Conservation (phyloP, 371 early-diverging fungal species). For the Umbelopsis sp. region DNA sequence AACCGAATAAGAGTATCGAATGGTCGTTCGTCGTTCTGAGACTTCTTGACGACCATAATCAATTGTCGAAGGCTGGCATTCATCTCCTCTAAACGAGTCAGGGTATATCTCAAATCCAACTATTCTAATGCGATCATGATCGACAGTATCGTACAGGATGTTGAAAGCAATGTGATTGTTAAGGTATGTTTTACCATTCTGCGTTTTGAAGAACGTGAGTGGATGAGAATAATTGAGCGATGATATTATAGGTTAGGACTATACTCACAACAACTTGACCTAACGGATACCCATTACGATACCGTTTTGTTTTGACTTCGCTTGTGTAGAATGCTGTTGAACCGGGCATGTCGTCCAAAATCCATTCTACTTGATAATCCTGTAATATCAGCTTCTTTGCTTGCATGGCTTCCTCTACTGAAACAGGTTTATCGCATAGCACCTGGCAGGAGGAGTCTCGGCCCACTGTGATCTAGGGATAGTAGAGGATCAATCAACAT, state of each 20-base stretch:
- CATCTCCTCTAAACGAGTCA: constrained; percentile 47
- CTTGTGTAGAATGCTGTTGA: constrained; percentile 55
- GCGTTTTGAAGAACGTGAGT: neutral
- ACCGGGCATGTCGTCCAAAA: constrained; percentile 46
- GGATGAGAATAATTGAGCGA: neutral
- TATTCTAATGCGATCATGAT: constrained; percentile 28
- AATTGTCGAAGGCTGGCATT: constrained; percentile 38
- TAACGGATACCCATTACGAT: constrained; percentile 51
- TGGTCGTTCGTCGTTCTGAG: constrained; percentile 28
- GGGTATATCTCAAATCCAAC: constrained; percentile 55
- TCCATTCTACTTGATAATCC: constrained; percentile 54
- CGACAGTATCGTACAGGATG: constrained; percentile 32
- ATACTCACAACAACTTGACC: constrained; percentile 37
- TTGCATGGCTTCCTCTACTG: constrained; percentile 38
- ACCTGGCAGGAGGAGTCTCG: constrained; percentile 42
- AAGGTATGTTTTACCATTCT: constrained; percentile 35
- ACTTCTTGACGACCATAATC: constrained; percentile 47
- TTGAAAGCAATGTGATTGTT: constrained; percentile 53
- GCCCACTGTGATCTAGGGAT: constrained; percentile 33
- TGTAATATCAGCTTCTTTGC: constrained; percentile 40
- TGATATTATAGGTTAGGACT: neutral
- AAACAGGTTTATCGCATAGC: constrained; percentile 40
- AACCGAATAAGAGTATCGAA: constrained; percentile 48
- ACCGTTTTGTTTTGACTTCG: constrained; percentile 45
- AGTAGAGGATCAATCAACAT: neutral